These are phyloP conservation scores for Bertia moriformis DNA, from an alignment of 2,329 filamentous ascomycete species.

Conservation along the genomic window DNA sequence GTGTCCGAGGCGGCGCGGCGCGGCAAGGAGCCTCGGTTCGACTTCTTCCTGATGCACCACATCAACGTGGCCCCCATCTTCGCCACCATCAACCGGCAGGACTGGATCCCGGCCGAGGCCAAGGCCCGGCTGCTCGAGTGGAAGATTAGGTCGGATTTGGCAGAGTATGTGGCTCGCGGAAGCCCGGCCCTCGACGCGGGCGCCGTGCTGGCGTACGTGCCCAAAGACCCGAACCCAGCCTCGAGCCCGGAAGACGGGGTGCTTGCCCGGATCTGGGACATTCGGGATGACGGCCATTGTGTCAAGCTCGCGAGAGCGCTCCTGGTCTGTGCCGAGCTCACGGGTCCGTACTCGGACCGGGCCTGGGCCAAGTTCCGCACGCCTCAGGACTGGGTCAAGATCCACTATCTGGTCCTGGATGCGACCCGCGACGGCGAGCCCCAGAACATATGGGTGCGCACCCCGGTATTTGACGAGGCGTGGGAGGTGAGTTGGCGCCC, in stretches of 20 bases:
- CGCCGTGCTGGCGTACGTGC: conserved; percentile 44
- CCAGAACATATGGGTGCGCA: conserved; percentile 48
- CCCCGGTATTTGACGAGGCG: conserved; percentile 47
- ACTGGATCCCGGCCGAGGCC: conserved; percentile 41
- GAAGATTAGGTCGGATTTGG: conserved; percentile 64
- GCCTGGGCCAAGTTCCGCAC: conserved; percentile 36
- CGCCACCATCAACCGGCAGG: conserved; percentile 43
- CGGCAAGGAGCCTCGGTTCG: conserved; percentile 55
- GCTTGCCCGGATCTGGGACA: conserved; percentile 26
- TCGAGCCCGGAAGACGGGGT: conserved; percentile 24
- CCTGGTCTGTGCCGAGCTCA: conserved; percentile 42
- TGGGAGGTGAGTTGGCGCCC: conserved; percentile 34
- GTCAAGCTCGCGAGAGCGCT: conserved; percentile 63
- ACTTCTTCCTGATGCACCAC: conserved; percentile 70
- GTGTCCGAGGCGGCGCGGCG: conserved; percentile 44
- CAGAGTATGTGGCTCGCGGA: conserved; percentile 58
- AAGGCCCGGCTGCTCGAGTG: conserved; percentile 66
- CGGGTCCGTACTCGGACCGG: conserved; percentile 26
- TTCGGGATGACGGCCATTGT: conserved; percentile 67
- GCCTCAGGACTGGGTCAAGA: conserved; percentile 41
- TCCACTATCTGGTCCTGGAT: conserved; percentile 48
- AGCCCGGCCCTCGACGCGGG: conserved; percentile 43
- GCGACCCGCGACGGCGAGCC: conserved; percentile 35
- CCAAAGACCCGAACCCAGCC: conserved; percentile 22
- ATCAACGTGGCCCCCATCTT: conserved; percentile 63